Evolutionary conservation across 2,329 filamentous ascomycete species (phyloP), one percentile per base, ranked within the genome.

Genomic region (Paecilomyces sp.): DNA sequence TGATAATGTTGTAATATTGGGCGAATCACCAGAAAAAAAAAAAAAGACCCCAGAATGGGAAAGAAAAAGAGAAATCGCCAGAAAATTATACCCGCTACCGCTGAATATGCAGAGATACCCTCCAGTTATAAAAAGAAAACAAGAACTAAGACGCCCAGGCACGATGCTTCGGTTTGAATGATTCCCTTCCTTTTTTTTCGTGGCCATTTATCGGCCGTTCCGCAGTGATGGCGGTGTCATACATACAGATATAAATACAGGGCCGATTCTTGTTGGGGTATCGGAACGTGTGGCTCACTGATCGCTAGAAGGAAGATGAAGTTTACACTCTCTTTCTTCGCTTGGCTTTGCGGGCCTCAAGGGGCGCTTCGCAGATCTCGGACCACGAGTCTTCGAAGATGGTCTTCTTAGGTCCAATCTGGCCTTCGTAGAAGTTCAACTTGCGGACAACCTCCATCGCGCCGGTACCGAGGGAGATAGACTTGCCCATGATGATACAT

Each of bases 401-500:
- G 68, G 70, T 81, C 73, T 82, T 82, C 71, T 84, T 85, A 61
- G 79, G 78, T 22, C 76, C 77, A 30, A 90, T 76, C 65, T 89
- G 78, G 34, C 79, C 78, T 57, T 85, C 81, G 50, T 79, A 79
- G 61, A 95, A 82, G 62, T 88, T 88, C 63, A 97, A 76, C 60
- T 85, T 83, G 52, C 92, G 81, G 2, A 97, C 89, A 25, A 97
- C 89, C 71, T 95, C 88, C 82, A 97, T 94, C 1, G 90, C 89
- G 3, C 94, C 94, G 0, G 94, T 99, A 5, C 94, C 94, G 36
- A 99, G 82, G 53, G 84, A 85, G 84, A 97, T 95, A 51, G 88
- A 92, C 81, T 97, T 93, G 15, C 94, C 94, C 88, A 97, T 94
- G 72, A 99, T 99, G 71, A 99, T 97, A 76, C 92, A 95, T 78